Evolutionary conservation across 2,329 filamentous ascomycete species (phyloP), one percentile per base, ranked within the genome.

Genomic region (Alternaria incomplexa): DNA sequence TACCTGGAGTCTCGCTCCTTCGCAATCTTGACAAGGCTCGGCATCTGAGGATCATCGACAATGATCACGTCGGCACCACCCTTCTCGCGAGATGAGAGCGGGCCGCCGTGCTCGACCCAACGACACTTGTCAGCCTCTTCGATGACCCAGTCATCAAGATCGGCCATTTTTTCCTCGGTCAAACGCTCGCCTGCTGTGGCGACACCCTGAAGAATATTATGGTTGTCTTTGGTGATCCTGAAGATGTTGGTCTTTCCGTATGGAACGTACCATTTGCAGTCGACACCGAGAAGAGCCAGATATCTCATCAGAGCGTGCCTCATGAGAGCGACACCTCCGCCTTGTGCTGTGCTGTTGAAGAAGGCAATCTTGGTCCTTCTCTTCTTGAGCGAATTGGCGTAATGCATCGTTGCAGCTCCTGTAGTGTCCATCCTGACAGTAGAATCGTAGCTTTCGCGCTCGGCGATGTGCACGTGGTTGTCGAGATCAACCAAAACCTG

Each of bases 191-290:
- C 85, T 0, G 59, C 40, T 25, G 85, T 83, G 44, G 89, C 88
- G 45, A 94, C 92, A 9, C 92, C 92, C 80, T 96, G 92, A 3
- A 96, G 87, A 67, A 95, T 94, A 80, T 96, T 96, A 86, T 96
- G 92, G 70, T 93, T 91, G 68, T 91, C 93, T 81, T 96, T 96
- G 69, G 92, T 96, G 79, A 93, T 90, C 54, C 91, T 86, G 80
- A 96, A 96, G 11, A 95, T 89, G 15, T 91, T 89, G 4, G 91
- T 91, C 89, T 22, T 92, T 91, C 77, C 93, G 17, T 45, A 93
- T 7, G 92, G 92, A 1, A 95, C 92, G 64, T 86, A 88, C 92
- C 92, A 96, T 60, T 86, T 88, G 70, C 91, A 83, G 65, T 94
- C 86, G 1, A 93, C 88, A 1, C 87, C 90, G 47, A 92, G 75